Conservation (phyloP, 495 filamentous ascomycete genomes). For the Neurospora discreta region DNA sequence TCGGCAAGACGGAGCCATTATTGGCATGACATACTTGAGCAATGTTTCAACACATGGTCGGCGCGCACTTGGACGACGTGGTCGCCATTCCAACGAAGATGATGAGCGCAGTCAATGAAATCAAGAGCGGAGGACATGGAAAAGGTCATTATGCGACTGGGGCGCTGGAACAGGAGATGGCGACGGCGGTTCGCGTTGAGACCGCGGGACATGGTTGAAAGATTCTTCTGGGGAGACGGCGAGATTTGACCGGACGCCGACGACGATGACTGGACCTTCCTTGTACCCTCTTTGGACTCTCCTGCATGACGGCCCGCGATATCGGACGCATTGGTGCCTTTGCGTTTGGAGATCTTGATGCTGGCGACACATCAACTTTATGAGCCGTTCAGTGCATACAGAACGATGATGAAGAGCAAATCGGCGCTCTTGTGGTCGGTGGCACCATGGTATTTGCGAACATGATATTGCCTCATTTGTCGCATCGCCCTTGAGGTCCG, state of each 20-base stretch:
- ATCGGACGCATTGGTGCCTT: neutral
- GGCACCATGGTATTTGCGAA: neutral
- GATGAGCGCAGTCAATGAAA: neutral
- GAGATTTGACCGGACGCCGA: neutral
- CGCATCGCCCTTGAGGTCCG: neutral
- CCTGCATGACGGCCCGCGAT: neutral
- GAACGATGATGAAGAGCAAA: neutral
- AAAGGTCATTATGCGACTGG: neutral
- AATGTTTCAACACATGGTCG: neutral
- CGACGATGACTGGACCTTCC: neutral
- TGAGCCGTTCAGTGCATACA: neutral
- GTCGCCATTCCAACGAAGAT: neutral
- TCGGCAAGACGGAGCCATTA: neutral
- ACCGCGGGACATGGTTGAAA: neutral
- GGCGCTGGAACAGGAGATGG: neutral
- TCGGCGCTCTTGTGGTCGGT: neutral
- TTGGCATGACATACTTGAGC: neutral
- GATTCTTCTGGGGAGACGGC: neutral
- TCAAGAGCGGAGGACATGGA: neutral
- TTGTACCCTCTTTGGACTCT: neutral
- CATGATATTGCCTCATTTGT: neutral
- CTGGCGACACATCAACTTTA: neutral
- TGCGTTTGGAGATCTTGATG: neutral
- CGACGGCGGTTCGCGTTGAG: neutral
- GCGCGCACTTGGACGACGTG: neutral